Evolutionary conservation across 805 yeast genomes (phyloP).

Genomic region (Kazachstania martiniae): DNA sequence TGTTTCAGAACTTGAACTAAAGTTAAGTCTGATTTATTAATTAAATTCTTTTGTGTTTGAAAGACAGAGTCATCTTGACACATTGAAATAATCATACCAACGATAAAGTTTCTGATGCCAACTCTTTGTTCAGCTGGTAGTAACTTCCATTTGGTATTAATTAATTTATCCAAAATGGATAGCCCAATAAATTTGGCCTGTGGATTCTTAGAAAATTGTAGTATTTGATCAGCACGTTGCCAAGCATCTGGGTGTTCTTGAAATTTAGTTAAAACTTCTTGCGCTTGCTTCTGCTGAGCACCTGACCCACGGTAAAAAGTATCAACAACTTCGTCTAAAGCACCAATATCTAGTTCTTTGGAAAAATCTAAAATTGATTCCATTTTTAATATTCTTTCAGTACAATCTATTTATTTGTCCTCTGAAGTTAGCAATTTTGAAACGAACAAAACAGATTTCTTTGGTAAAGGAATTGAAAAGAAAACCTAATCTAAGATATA

Average conservation of each 20-base stretch:
- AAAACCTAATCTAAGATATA: too few relatives aligned
- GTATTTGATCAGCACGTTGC: conserved; percentile 84
- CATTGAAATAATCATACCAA: conserved; percentile 84
- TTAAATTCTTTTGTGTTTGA: conserved; percentile 63
- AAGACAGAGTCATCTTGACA: conserved; percentile 75
- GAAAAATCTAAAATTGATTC: conserved; percentile 81
- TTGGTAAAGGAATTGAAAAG: too few relatives aligned
- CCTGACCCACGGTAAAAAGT: conserved; percentile 77
- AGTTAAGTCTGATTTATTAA: conserved; percentile 88
- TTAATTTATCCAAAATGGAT: conserved; percentile 79
- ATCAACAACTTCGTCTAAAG: conserved; percentile 76
- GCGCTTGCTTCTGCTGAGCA: conserved; percentile 55
- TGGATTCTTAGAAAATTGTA: conserved; percentile 65
- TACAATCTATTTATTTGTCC: background rate
- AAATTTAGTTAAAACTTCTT: conserved; percentile 60
- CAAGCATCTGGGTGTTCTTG: conserved; percentile 94
- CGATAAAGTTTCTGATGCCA: conserved; percentile 90
- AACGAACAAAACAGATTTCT: too few relatives aligned
- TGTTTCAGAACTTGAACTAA: conserved; percentile 90
- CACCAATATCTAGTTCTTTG: conserved; percentile 65
- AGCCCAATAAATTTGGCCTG: conserved; percentile 90
- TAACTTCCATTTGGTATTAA: conserved; percentile 88
- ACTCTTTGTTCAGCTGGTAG: conserved; percentile 79
- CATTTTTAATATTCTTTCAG: conserved; percentile 37
- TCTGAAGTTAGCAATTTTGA: too few relatives aligned